Base-by-base conservation (phyloP, 176 grass and related monocot genomes). In the Pharus latifolius region DNA sequence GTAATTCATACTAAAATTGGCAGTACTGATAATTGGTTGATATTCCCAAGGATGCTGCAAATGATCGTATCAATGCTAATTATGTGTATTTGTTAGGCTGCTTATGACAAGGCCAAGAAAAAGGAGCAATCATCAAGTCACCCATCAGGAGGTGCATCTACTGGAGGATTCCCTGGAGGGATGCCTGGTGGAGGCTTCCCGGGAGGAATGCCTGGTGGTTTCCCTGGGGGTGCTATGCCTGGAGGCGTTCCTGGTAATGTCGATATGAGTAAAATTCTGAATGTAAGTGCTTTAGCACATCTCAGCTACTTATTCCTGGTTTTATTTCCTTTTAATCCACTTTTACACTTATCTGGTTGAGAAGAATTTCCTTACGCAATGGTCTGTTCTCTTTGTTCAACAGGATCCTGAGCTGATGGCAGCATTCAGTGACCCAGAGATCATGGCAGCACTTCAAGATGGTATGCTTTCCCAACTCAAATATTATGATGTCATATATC, bases 361-460 rank as follows among this genome's bases (percentile, higher is more conserved):
- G 27, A 9, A 60, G 35, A 31, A 12, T 12, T 7, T 3, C 17
- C 13, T 27, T 65, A 32, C 11, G 28, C 16, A 65, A 65, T 65
- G 23, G 9, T 83, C 4, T 83, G 28, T 0, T 80, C 32, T 53
- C 28, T 63, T 78, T 82, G 8, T 56, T 33, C 38, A 74, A 77
- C 71, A 97, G 89, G 86, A 97, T 70, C 89, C 93, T 65, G 89
- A 92, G 27, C 77, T 92, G 60, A 97, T 92, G 93, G 54, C 89
- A 45, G 88, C 85, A 38, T 90, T 97, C 34, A 57, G 86, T 71
- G 93, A 97, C 58, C 93, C 89, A 28, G 93, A 97, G 83, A 69
- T 92, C 23, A 96, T 90, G 89, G 80, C 77, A 33, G 93, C 93
- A 52, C 83, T 97, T 61, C 93, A 96, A 89, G 93, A 92, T 58